Percentiles rank a stretch among this genome's conserved stretches.
Evolutionary conservation across 257 asterid species (phyloP).

Genomic region (Mitragyna speciosa): DNA sequence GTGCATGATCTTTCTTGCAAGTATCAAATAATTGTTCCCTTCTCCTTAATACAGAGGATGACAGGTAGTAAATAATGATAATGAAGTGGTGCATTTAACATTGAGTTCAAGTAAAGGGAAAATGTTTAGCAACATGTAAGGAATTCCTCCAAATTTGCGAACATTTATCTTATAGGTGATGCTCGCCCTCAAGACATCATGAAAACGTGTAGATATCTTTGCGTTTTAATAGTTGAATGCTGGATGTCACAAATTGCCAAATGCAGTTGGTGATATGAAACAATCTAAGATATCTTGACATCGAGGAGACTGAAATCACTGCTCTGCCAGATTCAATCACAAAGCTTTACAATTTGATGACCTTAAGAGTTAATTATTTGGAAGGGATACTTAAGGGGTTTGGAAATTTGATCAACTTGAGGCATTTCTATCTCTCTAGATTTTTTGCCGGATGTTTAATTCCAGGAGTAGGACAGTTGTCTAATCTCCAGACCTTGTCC

Average conservation of each 20-base stretch:
- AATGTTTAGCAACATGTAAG: neutral
- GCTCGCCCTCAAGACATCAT: neutral
- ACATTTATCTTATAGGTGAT: neutral
- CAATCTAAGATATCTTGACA: constrained; percentile 18
- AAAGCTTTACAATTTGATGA: constrained; percentile 20
- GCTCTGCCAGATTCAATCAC: constrained; percentile 13
- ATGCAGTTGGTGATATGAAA: constrained; percentile 13
- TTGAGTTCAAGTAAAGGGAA: neutral
- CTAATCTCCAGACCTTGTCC: constrained; percentile 20
- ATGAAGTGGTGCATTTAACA: neutral
- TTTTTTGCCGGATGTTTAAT: neutral
- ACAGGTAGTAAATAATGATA: neutral
- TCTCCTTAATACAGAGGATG: neutral
- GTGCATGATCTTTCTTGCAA: constrained; percentile 31
- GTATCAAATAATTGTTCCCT: neutral
- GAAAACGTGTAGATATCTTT: constrained; percentile 5
- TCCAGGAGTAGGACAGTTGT: constrained; percentile 20
- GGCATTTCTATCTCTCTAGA: constrained; percentile 7
- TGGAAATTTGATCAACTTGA: constrained; percentile 13
- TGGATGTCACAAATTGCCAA: neutral
- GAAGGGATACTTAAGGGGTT: neutral
- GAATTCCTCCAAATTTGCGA: neutral
- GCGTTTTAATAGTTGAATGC: neutral
- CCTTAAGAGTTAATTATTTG: constrained; percentile 16
- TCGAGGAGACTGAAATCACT: neutral